Percentiles rank a stretch among this genome's conserved stretches.
phyloP scores from a whole-genome alignment of 148 eudicot genomes.

The Fallopia convolvulus region DNA sequence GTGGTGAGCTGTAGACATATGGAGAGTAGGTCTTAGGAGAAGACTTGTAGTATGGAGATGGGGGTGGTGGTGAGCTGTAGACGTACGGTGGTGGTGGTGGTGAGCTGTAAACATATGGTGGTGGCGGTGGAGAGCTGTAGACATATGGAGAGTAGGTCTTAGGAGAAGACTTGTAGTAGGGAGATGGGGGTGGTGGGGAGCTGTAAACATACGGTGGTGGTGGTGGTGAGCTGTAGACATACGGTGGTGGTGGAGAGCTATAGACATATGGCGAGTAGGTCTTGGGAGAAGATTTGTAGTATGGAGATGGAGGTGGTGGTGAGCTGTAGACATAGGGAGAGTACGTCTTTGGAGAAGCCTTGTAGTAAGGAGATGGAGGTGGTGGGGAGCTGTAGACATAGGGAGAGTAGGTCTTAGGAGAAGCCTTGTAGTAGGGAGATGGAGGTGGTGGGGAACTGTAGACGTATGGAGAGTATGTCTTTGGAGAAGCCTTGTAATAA shows the following conservation, averaged over 20 bases:
- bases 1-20: not conserved
- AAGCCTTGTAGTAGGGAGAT: not conserved
- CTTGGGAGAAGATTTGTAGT: not conserved
- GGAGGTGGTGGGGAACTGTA: not conserved
- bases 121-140: not conserved
- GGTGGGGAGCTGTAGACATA: not conserved
- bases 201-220: not conserved
- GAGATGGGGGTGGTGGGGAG: not conserved
- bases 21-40: not conserved
- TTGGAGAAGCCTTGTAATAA: not conserved
- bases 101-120: not conserved
- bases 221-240: not conserved
- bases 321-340: not conserved
- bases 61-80: not conserved
- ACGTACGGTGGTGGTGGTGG: not conserved
- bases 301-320: not conserved
- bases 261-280: not conserved
- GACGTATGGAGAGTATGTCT: not conserved
- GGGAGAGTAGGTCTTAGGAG: conserved; percentile 1
- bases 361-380: not conserved
- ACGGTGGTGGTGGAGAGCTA: not conserved
- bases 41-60: not conserved
- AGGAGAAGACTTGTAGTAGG: not conserved
- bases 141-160: not conserved
- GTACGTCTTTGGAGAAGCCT: not conserved